Evolutionary conservation across 2,329 filamentous ascomycete species (phyloP), one percentile per base, ranked within the genome.

Genomic region (Fusarium pseudograminearum): DNA sequence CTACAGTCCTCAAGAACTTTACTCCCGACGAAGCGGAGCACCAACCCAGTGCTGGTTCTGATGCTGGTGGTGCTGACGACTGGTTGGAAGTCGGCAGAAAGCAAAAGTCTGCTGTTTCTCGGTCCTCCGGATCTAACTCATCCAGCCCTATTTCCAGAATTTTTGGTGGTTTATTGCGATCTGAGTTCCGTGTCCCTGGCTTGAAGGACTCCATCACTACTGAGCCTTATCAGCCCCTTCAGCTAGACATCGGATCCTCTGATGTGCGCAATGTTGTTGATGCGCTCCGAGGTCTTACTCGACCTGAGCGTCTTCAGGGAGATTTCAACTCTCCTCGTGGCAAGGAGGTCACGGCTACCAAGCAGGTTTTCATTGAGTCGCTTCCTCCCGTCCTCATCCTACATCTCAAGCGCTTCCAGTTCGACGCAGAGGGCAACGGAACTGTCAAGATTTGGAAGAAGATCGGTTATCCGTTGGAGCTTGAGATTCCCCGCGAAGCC

Each of bases 381-480:
- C 84, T 98, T 18, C 96, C 96, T 1, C 93, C 94, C 1, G 93
- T 98, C 6, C 87, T 99, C 15, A 97, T 98, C 56, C 86, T 99
- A 11, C 96, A 99, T 77, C 86, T 99, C 42, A 99, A 99, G 83
- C 93, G 96, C 45, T 99, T 99, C 85, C 93, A 98, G 75, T 98
- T 97, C 74, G 94, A 98, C 75, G 93, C 90, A 65, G 88, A 91
- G 61, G 92, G 91, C 45, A 75, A 77, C 45, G 94, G 94, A 26
- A 97, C 94, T 1, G 91, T 97, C 76, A 99, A 99, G 84, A 97
- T 98, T 69, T 98, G 95, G 93, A 99, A 98, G 84, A 97, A 95
- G 83, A 86, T 99, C 61, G 95, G 94, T 22, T 99, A 99, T 76
- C 96, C 96, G 0, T 84, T 99, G 30, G 94, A 98, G 76, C 85